Evolutionary conservation across 2,329 filamentous ascomycete genomes (phyloP).

Genomic region (Aspergillus calidoustus): DNA sequence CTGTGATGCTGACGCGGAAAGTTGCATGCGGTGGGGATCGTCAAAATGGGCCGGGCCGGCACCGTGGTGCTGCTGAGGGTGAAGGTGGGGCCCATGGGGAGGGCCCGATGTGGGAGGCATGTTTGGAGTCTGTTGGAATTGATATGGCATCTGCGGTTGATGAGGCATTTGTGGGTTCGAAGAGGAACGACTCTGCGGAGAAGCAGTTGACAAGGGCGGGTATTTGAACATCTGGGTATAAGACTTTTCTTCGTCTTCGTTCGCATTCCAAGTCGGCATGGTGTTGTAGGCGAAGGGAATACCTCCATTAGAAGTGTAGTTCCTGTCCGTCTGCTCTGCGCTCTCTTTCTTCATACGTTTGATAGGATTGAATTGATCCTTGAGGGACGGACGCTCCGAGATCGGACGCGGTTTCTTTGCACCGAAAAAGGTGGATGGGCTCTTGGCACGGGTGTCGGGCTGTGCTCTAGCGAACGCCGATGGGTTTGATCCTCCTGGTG

Average conservation of each 20-base stretch:
- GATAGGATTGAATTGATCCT: constrained; percentile 64
- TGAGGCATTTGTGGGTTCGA: constrained; percentile 74
- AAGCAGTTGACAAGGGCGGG: constrained; percentile 62
- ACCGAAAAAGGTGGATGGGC: constrained; percentile 63
- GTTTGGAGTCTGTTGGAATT: constrained; percentile 75
- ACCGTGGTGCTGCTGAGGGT: constrained; percentile 73
- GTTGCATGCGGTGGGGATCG: constrained; percentile 85
- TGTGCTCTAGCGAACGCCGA: constrained; percentile 61
- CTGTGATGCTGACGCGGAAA: constrained; percentile 80
- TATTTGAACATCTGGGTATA: constrained; percentile 81
- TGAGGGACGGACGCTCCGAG: constrained; percentile 58
- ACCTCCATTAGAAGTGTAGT: constrained; percentile 78
- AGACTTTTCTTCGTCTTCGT: constrained; percentile 74
- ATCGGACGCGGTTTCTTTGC: constrained; percentile 71
- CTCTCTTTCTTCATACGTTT: constrained; percentile 72
- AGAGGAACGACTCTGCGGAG: constrained; percentile 68
- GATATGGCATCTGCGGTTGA: constrained; percentile 81
- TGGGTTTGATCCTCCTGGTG: constrained; percentile 70
- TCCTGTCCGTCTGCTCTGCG: constrained; percentile 57
- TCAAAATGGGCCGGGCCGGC: constrained; percentile 71
- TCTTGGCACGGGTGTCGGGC: constrained; percentile 52
- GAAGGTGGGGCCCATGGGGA: constrained; percentile 77
- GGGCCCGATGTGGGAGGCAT: constrained; percentile 72
- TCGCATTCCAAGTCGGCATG: constrained; percentile 76
- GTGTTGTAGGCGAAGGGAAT: constrained; percentile 85